Evolutionary conservation across 2,329 filamentous ascomycete genomes (phyloP), one percentile per base, ranked within the genome.

Genomic region (Aspergillus neotritici): DNA sequence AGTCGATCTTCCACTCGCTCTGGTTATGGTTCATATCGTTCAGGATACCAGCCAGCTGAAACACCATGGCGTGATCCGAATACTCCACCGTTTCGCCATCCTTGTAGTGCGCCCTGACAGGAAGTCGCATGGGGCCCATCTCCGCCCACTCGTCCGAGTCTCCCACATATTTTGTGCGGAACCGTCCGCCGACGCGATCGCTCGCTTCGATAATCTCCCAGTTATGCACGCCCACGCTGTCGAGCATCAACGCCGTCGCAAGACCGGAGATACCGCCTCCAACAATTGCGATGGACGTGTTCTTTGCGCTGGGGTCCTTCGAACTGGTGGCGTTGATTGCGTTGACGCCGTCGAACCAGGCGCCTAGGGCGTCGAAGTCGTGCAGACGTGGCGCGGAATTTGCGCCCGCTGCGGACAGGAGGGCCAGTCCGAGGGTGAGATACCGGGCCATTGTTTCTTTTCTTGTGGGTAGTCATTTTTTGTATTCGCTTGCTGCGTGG

Each of bases 171-270:
- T 57, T 55, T 2, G 70, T 72, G n/a, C 63, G 61, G n/a, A 73
- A 62, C 2, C 70, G 63, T 1, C 70, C 70, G 2, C 70, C 70
- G 1, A 71, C 47, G 3, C 67, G 60, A 4, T 65, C 56, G 5
- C 61, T 63, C 0, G 69, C 67, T 54, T 73, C 70, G 3, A 73
- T 52, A 0, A 73, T 67, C 41, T 69, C 64, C 68, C 68, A 68
- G 40, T 72, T 70, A 11, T 65, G 63, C 11, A 73, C 47, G 1
- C 70, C 69, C 4, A 70, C 63, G 13, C 62, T 65, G 40, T 71
- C 64, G 3, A 72, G 65, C 45, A 72, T 63, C 16, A 72, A 45
- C 3, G 66, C 69, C 3, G 70, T 72, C 15, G 67, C 63, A 30
- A 70, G 66, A 32, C 72, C 71, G 33, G 73, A 72, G 52, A 57